These are phyloP conservation scores for Eucommia ulmoides DNA, from an alignment of 257 asterid species.

Conservation along the genomic window DNA sequence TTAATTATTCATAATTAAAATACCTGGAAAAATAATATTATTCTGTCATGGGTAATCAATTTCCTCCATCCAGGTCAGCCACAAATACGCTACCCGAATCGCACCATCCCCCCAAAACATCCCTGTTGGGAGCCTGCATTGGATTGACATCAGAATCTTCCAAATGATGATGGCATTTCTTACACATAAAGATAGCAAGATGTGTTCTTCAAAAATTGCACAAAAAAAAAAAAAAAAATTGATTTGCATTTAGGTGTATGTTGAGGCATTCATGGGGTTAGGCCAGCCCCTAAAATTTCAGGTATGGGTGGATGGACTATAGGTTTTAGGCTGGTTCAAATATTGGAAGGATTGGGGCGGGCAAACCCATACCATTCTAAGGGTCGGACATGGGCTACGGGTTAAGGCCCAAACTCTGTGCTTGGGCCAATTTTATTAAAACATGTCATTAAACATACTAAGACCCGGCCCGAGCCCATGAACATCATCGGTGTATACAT, in stretches of 20 bases:
- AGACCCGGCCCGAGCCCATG: background rate
- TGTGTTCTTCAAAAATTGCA: too few species aligned
- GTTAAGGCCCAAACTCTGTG: background rate
- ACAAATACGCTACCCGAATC: constrained; percentile 31
- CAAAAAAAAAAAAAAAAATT: too few species aligned
- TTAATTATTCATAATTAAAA: background rate
- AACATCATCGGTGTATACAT: background rate
- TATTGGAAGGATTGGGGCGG: too few species aligned
- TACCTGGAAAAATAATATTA: constrained; percentile 8
- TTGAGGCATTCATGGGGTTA: too few species aligned
- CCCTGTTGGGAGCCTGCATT: constrained; percentile 22
- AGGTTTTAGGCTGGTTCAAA: too few species aligned
- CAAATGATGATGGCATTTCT: too few species aligned
- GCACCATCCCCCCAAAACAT: constrained; percentile 35
- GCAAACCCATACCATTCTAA: too few species aligned
- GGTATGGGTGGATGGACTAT: too few species aligned
- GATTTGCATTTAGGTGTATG: too few species aligned
- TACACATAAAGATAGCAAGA: too few species aligned
- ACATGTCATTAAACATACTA: background rate
- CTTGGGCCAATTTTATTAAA: background rate
- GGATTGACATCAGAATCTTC: too few species aligned
- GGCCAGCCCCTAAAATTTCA: too few species aligned
- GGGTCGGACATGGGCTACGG: background rate
- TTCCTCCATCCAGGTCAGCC: constrained; percentile 19
- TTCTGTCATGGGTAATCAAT: background rate